A percentile compares a stretch with the other conserved stretches of the same genome.
phyloP scores from a whole-genome alignment of 2,329 filamentous ascomycete species.

The Diaporthe humulicola region DNA sequence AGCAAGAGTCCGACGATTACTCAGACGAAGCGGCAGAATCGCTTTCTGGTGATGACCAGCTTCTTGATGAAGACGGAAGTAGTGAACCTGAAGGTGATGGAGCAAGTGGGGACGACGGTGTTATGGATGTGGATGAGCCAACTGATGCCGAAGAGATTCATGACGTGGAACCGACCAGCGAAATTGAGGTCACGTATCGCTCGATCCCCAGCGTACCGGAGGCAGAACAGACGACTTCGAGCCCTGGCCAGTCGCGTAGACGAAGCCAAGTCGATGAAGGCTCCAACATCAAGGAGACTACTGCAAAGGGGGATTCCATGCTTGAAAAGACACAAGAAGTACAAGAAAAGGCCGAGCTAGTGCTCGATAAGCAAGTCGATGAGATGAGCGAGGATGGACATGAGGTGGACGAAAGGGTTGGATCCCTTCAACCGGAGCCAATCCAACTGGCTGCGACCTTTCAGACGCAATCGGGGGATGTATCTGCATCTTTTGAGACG shows the following conservation, averaged over 20 bases:
- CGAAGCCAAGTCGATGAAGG: not conserved
- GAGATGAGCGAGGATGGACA: not conserved
- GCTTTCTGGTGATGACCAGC: not conserved
- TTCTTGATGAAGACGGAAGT: not conserved
- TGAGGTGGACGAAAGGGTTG: not conserved
- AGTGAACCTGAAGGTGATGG: conserved; percentile 14
- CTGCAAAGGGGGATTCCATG: not conserved
- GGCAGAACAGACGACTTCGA: conserved; percentile 30
- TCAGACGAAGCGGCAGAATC: not conserved
- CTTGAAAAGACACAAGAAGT: not conserved
- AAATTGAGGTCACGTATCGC: not conserved
- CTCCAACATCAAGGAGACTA: not conserved
- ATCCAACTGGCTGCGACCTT: conserved; percentile 8
- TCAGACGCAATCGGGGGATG: not conserved
- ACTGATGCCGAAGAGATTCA: not conserved
- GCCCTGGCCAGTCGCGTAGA: not conserved
- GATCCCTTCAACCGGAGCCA: conserved; percentile 10
- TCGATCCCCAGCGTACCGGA: conserved; percentile 8
- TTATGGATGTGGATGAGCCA: conserved; percentile 39
- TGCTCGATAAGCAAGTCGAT: not conserved
- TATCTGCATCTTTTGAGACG: conserved; percentile 24
- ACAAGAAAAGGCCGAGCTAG: not conserved
- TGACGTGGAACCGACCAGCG: conserved; percentile 11
- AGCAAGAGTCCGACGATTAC: not conserved
- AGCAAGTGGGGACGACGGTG: conserved; percentile 22